phyloP scores from a whole-genome alignment of 805 yeast genomes.

The Candida germanica region DNA sequence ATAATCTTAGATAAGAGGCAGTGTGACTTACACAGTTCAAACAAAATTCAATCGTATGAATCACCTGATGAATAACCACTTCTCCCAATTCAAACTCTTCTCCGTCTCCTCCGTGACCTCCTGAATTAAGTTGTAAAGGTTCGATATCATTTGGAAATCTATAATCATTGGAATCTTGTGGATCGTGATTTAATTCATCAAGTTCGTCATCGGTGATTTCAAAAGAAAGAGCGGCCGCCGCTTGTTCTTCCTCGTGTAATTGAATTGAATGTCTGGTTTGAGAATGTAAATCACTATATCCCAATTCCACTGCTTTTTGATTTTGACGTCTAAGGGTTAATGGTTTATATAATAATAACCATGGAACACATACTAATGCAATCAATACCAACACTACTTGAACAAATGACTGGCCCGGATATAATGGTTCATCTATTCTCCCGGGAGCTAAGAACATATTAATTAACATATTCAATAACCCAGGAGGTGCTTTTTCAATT shows the following conservation, averaged over 20 bases:
- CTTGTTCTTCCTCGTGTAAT: constrained; percentile 38
- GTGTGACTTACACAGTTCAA: constrained; percentile 97
- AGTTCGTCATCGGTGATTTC: constrained; percentile 7
- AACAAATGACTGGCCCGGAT: constrained; percentile 71
- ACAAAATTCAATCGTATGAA: constrained; percentile 96
- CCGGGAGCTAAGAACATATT: constrained; percentile 97
- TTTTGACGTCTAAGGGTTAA: constrained; percentile 42
- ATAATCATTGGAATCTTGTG: constrained; percentile 19
- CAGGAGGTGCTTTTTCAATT: constrained; percentile 79
- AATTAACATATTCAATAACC: constrained; percentile 89
- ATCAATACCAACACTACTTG: constrained; percentile 69
- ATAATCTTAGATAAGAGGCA: constrained; percentile 90
- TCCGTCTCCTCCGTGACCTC: constrained; percentile 43
- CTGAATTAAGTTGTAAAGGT: constrained; percentile 30
- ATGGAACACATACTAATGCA: constrained; percentile 91
- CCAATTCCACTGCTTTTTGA: constrained; percentile 31
- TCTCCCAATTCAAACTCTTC: constrained; percentile 80
- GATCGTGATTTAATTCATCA: constrained; percentile 2
- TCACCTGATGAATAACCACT: constrained; percentile 93
- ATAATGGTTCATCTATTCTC: constrained; percentile 72
- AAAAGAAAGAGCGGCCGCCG: constrained; percentile 24
- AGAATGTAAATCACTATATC: constrained; percentile 36
- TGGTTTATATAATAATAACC: constrained; percentile 85
- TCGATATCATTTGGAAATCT: constrained; percentile 41
- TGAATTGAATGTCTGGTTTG: constrained; percentile 27